Evolutionary conservation across 805 yeast species (phyloP).

Genomic region (Lipomyces sp.): DNA sequence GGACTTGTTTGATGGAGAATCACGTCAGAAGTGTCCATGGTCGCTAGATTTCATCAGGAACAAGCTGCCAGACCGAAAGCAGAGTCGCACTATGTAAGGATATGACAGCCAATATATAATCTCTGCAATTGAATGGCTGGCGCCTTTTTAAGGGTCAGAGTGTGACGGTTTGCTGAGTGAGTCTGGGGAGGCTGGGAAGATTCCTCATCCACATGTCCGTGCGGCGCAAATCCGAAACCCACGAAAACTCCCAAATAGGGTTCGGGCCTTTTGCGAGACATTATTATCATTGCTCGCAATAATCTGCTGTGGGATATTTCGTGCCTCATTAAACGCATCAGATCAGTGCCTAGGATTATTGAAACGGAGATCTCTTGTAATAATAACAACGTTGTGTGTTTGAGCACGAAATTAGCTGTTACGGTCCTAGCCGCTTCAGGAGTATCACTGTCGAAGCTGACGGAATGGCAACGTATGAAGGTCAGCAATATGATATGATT

Average conservation of each 20-base stretch:
- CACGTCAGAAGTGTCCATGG: not conserved
- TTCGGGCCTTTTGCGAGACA: not conserved
- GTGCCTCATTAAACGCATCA: not conserved
- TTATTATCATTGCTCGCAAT: too few relatives aligned
- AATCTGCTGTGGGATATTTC: too few relatives aligned
- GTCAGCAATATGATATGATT: slow-evolving; percentile 2
- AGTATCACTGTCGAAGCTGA: not conserved
- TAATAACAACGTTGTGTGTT: not conserved
- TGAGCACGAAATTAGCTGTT: not conserved
- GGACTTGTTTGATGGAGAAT: not conserved
- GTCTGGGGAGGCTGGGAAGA: too few relatives aligned
- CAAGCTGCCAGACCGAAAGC: not conserved
- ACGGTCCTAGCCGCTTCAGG: not conserved
- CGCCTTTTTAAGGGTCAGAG: not conserved
- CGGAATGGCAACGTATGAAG: slow-evolving; percentile 36
- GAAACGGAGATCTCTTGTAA: not conserved
- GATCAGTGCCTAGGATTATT: not conserved
- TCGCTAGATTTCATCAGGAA: not conserved
- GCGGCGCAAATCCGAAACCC: not conserved
- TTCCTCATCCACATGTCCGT: not conserved
- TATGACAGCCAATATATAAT: not conserved
- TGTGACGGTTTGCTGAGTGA: not conserved
- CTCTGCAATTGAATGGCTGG: not conserved
- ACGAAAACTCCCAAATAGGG: not conserved
- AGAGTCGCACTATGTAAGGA: not conserved